These are phyloP conservation scores for Pseudogymnoascus sp. DNA, from an alignment of 2,329 filamentous ascomycete genomes.

Conservation along the genomic window DNA sequence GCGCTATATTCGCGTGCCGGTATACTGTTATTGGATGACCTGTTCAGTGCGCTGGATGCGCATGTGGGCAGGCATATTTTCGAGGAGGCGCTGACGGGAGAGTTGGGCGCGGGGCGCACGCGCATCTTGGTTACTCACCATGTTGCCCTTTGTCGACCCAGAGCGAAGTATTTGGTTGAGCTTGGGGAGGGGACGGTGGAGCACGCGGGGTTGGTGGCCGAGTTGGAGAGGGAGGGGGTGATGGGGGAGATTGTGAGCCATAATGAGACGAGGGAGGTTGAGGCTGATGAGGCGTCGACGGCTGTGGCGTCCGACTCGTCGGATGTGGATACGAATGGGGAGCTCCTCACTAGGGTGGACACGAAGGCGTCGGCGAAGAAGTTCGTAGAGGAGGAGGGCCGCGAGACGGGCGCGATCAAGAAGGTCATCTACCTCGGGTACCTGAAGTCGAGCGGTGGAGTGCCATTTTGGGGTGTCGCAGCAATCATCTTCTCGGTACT, in stretches of 20 bases:
- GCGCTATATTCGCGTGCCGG: slow-evolving; percentile 72
- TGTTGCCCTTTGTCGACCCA: slow-evolving; percentile 59
- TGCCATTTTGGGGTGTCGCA: slow-evolving; percentile 48
- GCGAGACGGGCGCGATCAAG: slow-evolving; percentile 62
- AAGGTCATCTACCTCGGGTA: slow-evolving; percentile 59
- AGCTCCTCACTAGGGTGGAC: slow-evolving; percentile 39
- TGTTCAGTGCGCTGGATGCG: slow-evolving; percentile 72
- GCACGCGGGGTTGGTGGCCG: slow-evolving; percentile 54
- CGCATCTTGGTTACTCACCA: slow-evolving; percentile 76
- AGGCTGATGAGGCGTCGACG: slow-evolving; percentile 42
- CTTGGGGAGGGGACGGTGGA: slow-evolving; percentile 60
- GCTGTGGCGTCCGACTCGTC: slow-evolving; percentile 47
- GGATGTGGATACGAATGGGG: slow-evolving; percentile 36
- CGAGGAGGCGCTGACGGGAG: slow-evolving; percentile 64
- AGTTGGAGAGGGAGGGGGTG: slow-evolving; percentile 50
- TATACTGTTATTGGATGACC: slow-evolving; percentile 71
- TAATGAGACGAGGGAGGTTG: slow-evolving; percentile 39
- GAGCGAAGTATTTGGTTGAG: slow-evolving; percentile 65
- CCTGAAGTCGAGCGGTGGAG: slow-evolving; percentile 55
- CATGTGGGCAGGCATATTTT: slow-evolving; percentile 74
- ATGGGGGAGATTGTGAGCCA: slow-evolving; percentile 49
- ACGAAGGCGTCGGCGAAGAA: slow-evolving; percentile 49
- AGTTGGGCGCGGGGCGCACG: slow-evolving; percentile 60
- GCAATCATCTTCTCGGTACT: slow-evolving; percentile 45
- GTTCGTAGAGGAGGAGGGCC: slow-evolving; percentile 68